These are phyloP conservation scores for Podospora tetraspora DNA, from an alignment of 495 filamentous ascomycete genomes.

Conservation along the genomic window DNA sequence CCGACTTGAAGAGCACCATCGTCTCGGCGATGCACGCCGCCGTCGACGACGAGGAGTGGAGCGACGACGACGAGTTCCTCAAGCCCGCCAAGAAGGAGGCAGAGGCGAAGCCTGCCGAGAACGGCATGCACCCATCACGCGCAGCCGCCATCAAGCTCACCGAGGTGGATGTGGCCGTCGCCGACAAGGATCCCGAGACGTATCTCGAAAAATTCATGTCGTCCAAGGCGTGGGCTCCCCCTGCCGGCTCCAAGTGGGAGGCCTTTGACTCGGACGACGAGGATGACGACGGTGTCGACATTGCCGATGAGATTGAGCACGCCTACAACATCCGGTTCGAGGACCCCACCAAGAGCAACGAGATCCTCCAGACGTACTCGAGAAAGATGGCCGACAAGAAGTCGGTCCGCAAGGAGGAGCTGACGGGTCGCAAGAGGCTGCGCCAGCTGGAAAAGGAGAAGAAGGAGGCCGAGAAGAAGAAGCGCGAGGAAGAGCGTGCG, in stretches of 20 bases:
- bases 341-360: conserved; percentile 77
- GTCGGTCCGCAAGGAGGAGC: conserved; percentile 78
- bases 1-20: conserved; percentile 67
- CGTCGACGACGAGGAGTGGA: conserved; percentile 50
- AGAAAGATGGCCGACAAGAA: conserved; percentile 74
- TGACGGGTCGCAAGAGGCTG: conserved; percentile 65
- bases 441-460: conserved; percentile 70
- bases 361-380: conserved; percentile 77
- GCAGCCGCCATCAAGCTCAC: conserved; percentile 43
- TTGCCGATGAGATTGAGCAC: conserved; percentile 80
- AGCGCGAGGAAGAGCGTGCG: conserved; percentile 74
- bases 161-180: conserved; percentile 63
- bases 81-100: conserved; percentile 49
- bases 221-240: conserved; percentile 79
- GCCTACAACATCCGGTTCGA: conserved; percentile 98
- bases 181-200: conserved; percentile 84
- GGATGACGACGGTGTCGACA: conserved; percentile 65
- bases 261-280: conserved; percentile 91
- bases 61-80: conserved; percentile 69
- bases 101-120: conserved; percentile 20
- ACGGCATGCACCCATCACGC: conserved; percentile 44
- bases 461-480: conserved; percentile 70
- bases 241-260: conserved; percentile 52
- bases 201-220: conserved; percentile 87
- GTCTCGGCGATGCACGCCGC: conserved; percentile 74